Conservation (phyloP, 352 stramenopile genomes). For the Phytophthora idaei region DNA sequence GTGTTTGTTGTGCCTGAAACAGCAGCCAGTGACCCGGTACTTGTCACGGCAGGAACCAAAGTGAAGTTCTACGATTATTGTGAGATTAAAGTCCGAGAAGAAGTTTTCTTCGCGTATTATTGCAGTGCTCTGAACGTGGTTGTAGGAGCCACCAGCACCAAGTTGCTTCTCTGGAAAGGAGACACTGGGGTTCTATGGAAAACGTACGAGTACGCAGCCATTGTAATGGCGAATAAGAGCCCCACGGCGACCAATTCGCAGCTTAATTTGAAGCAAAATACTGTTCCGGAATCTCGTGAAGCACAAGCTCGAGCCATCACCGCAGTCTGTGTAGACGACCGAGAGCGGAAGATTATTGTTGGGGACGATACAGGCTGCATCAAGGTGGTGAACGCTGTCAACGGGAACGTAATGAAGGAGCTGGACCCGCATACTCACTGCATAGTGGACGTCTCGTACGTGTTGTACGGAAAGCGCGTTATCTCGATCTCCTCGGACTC, state of each 20-base stretch:
- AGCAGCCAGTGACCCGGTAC: conserved; percentile 50
- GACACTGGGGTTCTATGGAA: conserved; percentile 61
- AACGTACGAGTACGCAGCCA: conserved; percentile 51
- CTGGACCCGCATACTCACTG: conserved; percentile 59
- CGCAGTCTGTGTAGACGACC: conserved; percentile 81
- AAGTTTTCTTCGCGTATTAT: conserved; percentile 68
- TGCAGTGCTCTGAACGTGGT: conserved; percentile 62
- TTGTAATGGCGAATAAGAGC: conserved; percentile 34
- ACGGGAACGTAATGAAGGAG: conserved; percentile 87
- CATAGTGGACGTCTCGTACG: conserved; percentile 59
- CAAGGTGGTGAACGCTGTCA: conserved; percentile 75
- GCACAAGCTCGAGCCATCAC: conserved; percentile 53
- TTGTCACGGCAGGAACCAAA: conserved; percentile 46
- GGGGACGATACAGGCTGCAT: conserved; percentile 72
- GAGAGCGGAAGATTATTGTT: conserved; percentile 80
- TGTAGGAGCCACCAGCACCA: conserved; percentile 56
- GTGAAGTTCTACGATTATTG: conserved; percentile 70
- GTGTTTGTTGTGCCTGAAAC: conserved; percentile 58
- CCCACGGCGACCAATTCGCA: conserved; percentile 12
- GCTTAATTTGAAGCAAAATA: conserved; percentile 11
- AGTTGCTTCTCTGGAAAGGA: conserved; percentile 65
- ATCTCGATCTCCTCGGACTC: conserved; percentile 65
- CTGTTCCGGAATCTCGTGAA: conserved; percentile 22
- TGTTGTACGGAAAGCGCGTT: conserved; percentile 65
- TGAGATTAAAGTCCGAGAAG: conserved; percentile 61